Percentiles rank a stretch among this genome's conserved stretches.
Evolutionary conservation across 2,329 filamentous ascomycete species (phyloP).

Genomic region (Hypoxylon sp.): DNA sequence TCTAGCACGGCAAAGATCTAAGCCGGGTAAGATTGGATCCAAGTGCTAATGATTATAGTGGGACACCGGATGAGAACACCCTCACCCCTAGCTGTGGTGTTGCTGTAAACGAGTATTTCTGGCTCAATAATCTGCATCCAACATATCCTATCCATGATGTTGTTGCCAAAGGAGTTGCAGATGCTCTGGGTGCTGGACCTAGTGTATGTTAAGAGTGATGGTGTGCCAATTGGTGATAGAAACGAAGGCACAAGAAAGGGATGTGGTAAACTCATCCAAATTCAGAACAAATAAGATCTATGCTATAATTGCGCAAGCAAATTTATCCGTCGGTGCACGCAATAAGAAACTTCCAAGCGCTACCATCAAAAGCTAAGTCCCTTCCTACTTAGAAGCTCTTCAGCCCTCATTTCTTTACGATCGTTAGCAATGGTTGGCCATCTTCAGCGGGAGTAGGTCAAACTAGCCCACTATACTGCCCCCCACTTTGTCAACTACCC

Average conservation of each 20-base stretch:
- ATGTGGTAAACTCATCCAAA: not conserved
- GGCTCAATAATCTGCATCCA: slow-evolving; percentile 74
- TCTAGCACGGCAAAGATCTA: not conserved
- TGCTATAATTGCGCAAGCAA: too few species aligned
- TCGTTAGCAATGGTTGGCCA: too few species aligned
- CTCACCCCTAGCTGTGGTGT: slow-evolving; percentile 61
- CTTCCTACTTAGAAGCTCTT: too few species aligned
- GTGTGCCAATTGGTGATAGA: not conserved
- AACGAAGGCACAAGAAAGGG: not conserved
- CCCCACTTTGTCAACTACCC: not conserved
- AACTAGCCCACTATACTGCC: too few species aligned
- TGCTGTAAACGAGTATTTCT: slow-evolving; percentile 72
- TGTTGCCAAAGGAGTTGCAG: slow-evolving; percentile 64
- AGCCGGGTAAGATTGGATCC: not conserved
- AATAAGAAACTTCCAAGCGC: too few species aligned
- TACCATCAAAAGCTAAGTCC: too few species aligned
- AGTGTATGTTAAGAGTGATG: slow-evolving; percentile 52
- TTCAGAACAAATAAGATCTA: too few species aligned
- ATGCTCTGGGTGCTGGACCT: slow-evolving; percentile 54
- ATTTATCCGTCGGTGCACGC: too few species aligned
- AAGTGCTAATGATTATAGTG: slow-evolving; percentile 53
- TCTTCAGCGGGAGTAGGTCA: too few species aligned
- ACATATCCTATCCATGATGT: slow-evolving; percentile 72
- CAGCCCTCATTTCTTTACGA: too few species aligned
- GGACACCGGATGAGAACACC: slow-evolving; percentile 58